A percentile compares a stretch with the other conserved stretches of the same genome.
These are phyloP conservation scores for Suillus tomentosus DNA, from an alignment of 768 basidiomycete genomes.

Conservation along the genomic window DNA sequence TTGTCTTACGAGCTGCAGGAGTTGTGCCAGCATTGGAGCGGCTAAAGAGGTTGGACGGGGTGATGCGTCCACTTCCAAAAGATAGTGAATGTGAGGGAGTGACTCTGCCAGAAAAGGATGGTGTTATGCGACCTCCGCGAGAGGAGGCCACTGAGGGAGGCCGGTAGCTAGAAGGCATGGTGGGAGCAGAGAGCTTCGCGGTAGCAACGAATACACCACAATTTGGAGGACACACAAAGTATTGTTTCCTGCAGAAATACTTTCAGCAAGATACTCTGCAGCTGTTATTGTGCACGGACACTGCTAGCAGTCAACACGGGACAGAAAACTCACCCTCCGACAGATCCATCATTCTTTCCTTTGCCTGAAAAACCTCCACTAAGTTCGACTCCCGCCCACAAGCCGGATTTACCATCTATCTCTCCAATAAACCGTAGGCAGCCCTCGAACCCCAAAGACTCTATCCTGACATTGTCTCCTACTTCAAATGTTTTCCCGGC, in stretches of 20 bases:
- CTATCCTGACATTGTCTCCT: slow-evolving; percentile 84
- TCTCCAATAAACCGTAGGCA: slow-evolving; percentile 76
- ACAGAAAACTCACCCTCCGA: slow-evolving; percentile 69
- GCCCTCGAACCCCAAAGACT: slow-evolving; percentile 88
- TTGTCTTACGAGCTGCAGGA: slow-evolving; percentile 33
- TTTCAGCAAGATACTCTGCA: slow-evolving; percentile 14
- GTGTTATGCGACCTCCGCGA: slow-evolving; percentile 47
- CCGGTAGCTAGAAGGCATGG: slow-evolving; percentile 58
- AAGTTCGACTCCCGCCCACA: slow-evolving; percentile 94
- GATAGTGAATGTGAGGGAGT: slow-evolving; percentile 46
- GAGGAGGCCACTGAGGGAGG: slow-evolving; percentile 84
- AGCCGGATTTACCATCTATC: slow-evolving; percentile 86
- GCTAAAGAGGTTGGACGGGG: slow-evolving; percentile 55
- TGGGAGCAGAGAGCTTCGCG: slow-evolving; percentile 78
- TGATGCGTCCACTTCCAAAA: slow-evolving; percentile 49
- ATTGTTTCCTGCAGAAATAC: slow-evolving; percentile 56
- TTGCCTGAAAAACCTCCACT: slow-evolving; percentile 82
- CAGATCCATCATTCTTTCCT: slow-evolving; percentile 94
- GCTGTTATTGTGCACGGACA: background rate
- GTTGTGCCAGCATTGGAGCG: slow-evolving; percentile 48
- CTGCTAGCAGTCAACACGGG: background rate
- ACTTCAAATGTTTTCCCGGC: slow-evolving; percentile 55
- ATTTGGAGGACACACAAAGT: slow-evolving; percentile 81
- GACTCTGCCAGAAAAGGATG: slow-evolving; percentile 45
- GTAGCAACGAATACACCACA: slow-evolving; percentile 92